A percentile compares a stretch with the other conserved stretches of the same genome.
Conservation (phyloP, 192 early-diverging fungal genomes). For the Chytriomyces confervae region DNA sequence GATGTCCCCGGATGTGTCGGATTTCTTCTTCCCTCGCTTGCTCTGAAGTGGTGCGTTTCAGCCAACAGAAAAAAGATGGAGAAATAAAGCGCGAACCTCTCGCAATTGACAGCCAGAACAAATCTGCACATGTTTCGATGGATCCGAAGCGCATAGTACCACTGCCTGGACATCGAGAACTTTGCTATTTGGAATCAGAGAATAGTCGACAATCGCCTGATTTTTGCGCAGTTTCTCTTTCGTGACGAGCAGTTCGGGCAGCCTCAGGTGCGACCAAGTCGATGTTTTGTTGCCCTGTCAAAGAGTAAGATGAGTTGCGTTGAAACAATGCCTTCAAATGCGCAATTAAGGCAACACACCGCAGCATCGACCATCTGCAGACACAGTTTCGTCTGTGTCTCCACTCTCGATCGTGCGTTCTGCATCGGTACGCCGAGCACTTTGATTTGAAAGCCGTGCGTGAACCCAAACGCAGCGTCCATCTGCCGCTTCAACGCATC, state of each 20-base stretch:
- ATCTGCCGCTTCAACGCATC: slow-evolving; percentile 25
- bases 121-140: slow-evolving; percentile 74
- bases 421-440: slow-evolving; percentile 53
- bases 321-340: not conserved
- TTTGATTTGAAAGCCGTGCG: slow-evolving; percentile 19
- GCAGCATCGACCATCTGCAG: slow-evolving; percentile 68
- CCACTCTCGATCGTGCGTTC: slow-evolving; percentile 82
- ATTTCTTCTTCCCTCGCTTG: slow-evolving; percentile 28
- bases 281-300: slow-evolving; percentile 67
- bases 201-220: slow-evolving; percentile 46
- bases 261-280: slow-evolving; percentile 81
- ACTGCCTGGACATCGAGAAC: slow-evolving; percentile 77
- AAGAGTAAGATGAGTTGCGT: not conserved
- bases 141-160: slow-evolving; percentile 86
- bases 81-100: slow-evolving; percentile 70
- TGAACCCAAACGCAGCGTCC: slow-evolving; percentile 27
- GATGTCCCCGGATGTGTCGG: slow-evolving; percentile 18
- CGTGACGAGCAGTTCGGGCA: slow-evolving; percentile 84
- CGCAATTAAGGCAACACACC: not conserved
- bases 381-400: slow-evolving; percentile 94
- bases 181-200: slow-evolving; percentile 30
- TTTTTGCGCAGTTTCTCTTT: slow-evolving; percentile 64
- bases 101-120: slow-evolving; percentile 85
- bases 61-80: slow-evolving; percentile 50
- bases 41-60: slow-evolving; percentile 24